Conservation (phyloP, 2,329 filamentous ascomycete species). For the Monascus ruber region DNA sequence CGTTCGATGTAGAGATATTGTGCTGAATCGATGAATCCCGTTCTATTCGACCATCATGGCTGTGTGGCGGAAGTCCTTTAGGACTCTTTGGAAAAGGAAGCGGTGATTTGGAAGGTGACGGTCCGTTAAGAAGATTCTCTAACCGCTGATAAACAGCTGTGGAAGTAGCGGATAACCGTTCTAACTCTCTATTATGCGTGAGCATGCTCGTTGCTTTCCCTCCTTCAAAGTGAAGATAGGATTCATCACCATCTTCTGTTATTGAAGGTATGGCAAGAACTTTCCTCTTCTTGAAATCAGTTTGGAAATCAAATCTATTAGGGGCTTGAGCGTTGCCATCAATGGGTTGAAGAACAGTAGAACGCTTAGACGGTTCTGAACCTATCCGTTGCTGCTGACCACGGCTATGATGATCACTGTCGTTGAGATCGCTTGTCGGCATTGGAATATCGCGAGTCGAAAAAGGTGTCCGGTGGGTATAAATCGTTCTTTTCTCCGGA, state of each 20-base stretch:
- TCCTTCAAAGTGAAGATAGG: not conserved
- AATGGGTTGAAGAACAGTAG: conserved; percentile 14
- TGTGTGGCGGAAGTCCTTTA: not conserved
- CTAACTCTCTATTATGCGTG: not conserved
- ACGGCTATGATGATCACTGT: not conserved
- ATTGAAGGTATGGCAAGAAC: conserved; percentile 31
- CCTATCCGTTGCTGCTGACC: not conserved
- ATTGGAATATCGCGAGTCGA: no score
- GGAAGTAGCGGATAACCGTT: not conserved
- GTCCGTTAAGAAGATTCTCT: conserved; percentile 20
- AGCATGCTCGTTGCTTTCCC: not conserved
- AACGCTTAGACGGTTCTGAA: not conserved
- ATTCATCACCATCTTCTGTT: conserved; percentile 40
- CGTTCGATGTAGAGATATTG: not conserved
- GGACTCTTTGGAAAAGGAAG: conserved; percentile 4
- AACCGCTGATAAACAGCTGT: conserved; percentile 14
- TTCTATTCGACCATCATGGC: not conserved
- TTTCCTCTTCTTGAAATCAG: conserved; percentile 26
- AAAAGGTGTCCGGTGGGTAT: not conserved
- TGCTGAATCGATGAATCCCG: not conserved
- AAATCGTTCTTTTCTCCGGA: conserved; percentile 25
- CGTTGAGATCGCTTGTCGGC: no score
- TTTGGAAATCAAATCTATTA: conserved; percentile 1
- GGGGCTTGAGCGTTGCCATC: conserved; percentile 15
- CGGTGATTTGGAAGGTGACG: conserved; percentile 12